Evolutionary conservation across 768 basidiomycete genomes (phyloP).

Genomic region (Rhizopogon vinicolor): DNA sequence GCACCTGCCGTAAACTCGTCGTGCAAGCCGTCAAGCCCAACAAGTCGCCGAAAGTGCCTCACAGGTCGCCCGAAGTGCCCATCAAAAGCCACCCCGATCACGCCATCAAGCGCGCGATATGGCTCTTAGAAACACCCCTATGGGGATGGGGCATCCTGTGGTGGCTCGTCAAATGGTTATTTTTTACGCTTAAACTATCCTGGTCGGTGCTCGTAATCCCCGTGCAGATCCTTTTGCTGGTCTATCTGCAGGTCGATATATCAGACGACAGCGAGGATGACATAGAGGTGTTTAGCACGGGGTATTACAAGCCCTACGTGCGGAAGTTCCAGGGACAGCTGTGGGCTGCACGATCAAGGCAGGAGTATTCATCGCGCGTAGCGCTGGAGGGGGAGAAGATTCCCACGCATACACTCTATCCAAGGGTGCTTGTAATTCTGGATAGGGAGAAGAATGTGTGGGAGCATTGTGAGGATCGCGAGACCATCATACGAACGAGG

Average conservation of each 20-base stretch:
- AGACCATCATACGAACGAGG: conserved; percentile 4
- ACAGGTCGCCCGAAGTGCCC: not conserved
- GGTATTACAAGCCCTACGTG: conserved; percentile 3
- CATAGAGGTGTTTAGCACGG: not conserved
- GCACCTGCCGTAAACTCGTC: conserved; percentile 8
- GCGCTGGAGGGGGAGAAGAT: not conserved
- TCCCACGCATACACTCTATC: conserved; percentile 9
- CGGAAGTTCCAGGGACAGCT: conserved; percentile 12
- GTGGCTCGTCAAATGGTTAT: conserved; percentile 8
- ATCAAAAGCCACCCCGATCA: conserved; percentile 1
- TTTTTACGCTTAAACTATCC: conserved; percentile 6
- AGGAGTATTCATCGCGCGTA: conserved; percentile 10
- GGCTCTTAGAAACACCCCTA: conserved; percentile 6
- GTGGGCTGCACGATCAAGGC: conserved; percentile 17
- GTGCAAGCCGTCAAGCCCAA: conserved; percentile 9
- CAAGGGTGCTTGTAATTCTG: conserved; percentile 8
- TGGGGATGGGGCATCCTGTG: not conserved
- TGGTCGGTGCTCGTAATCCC: not conserved
- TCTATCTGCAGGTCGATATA: not conserved
- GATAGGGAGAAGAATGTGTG: not conserved
- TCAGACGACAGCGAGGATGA: not conserved
- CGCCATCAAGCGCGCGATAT: conserved; percentile 8
- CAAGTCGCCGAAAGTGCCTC: not conserved
- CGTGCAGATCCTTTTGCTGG: not conserved
- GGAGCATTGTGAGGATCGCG: not conserved